Base-by-base conservation (phyloP, 164 flowering plant genomes). In the Stephania yunnanensis region DNA sequence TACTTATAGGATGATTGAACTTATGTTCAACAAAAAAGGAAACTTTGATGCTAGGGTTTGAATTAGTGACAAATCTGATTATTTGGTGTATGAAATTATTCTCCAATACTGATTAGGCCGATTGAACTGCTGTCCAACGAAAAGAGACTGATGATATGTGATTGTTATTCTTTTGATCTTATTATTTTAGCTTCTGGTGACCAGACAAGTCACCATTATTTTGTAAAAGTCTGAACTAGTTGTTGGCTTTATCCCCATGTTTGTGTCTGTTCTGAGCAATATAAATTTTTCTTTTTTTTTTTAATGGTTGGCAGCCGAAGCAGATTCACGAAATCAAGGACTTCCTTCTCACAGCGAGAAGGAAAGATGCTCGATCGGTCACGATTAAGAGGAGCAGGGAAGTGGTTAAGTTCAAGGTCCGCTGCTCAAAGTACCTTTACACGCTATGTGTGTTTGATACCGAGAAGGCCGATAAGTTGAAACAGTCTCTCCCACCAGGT, bases 401-500 rank as follows among this genome's bases (percentile, higher is more conserved):
- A 79, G 90, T 84, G 6, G 91, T 88, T 22, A 89, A 89, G 82
- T 89, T 89, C 76, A 88, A 89, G 88, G 93, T 88, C 70, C 83
- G 93, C 17, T 89, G 91, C 87, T 88, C 91, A 64, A 88, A 80
- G 84, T 90, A 90, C 81, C 87, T 90, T 2, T 86, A 90, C 87
- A 90, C 90, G 1, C 88, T 86, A 1, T 86, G 90, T 70, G 93
- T 89, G 44, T 84, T 81, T 66, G 89, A 87, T 76, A 52, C 85
- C 1, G 91, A 88, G 79, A 90, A 90, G 84, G 91, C 93, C 15
- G 88, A 88, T 75, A 90, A 90, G 83, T 79, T 89, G 88, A 89
- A 89, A 87, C 93, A 89, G 42, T 89, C 91, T 20, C 93, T 89
- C 80, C 91, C 93, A 15, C 74, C 74, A 72, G 74, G 74, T 72